These are phyloP conservation scores for Hypomyces rosellus DNA, from an alignment of 2,329 filamentous ascomycete genomes.

Conservation along the genomic window DNA sequence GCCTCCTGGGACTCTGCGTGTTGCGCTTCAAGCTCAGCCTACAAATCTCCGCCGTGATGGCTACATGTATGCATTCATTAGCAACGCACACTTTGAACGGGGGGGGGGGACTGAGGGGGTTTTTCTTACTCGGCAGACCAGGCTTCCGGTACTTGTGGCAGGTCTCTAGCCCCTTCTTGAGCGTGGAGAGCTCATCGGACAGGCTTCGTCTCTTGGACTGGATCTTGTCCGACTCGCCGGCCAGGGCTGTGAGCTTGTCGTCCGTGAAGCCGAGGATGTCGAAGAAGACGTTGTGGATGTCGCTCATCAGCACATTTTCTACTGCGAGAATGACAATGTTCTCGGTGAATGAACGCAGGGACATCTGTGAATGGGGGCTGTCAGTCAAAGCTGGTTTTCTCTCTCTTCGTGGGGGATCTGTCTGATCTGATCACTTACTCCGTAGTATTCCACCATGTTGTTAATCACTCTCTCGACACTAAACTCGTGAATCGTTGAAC, in stretches of 20 bases:
- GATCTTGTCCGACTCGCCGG: background rate
- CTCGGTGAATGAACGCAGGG: conserved; percentile 3
- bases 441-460: conserved; percentile 5
- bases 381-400: background rate
- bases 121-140: too few relatives aligned
- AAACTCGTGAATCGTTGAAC: background rate
- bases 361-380: background rate
- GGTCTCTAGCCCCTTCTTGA: conserved; percentile 1
- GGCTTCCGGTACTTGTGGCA: background rate
- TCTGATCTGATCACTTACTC: background rate
- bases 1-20: too few relatives aligned
- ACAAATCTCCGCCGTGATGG: too few relatives aligned
- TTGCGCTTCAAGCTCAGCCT: too few relatives aligned
- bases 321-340: conserved; percentile 5
- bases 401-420: background rate
- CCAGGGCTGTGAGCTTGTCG: background rate
- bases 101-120: too few relatives aligned
- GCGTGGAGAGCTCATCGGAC: background rate
- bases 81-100: too few relatives aligned
- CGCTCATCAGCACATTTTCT: conserved; percentile 1
- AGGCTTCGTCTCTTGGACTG: background rate
- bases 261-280: background rate
- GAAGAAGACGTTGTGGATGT: conserved; percentile 1
- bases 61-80: too few relatives aligned
- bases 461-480: conserved; percentile 2